Evolutionary conservation across 2,329 filamentous ascomycete species (phyloP), one percentile per base, ranked within the genome.

Genomic region (Apiospora koreana): DNA sequence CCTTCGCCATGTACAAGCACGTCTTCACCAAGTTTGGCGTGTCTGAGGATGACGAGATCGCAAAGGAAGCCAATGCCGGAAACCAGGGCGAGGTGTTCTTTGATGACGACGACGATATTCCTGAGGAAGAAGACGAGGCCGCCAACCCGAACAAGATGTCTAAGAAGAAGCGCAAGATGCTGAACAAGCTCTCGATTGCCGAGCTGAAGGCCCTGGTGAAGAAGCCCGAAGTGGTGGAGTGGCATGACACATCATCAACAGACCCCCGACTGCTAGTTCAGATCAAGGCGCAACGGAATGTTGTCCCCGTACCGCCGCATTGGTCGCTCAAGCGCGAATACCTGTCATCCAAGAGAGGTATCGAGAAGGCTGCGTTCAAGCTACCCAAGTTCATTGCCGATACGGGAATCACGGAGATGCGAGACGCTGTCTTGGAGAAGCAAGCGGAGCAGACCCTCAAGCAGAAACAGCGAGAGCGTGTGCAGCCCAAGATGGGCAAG

Each of bases 301-400:
- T 98, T 35, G 95, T 99, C 0, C 96, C 96, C 0, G 96, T 99
- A 0, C 96, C 96, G 1, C 86, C 88, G 5, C 96, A 99, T 80
- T 99, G 96, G 96, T 94, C 94, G 0, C 85, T 99, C 69, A 99
- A 99, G 85, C 91, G 96, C 74, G 96, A 99, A 80, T 99, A 99
- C 78, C 86, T 99, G 3, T 98, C 95, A 0, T 98, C 95, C 62
- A 99, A 99, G 83, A 89, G 96, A 71, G 96, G 96, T 82, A 94
- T 99, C 71, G 96, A 99, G 81, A 99, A 99, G 83, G 89, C 95
- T 0, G 91, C 95, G 0, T 99, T 98, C 81, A 89, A 94, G 35
- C 87, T 99, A 21, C 96, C 96, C 0, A 96, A 95, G 77, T 99
- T 98, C 81, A 99, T 99, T 74, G 93, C 95, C 76, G 96, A 98